Conservation (phyloP, 495 filamentous ascomycete genomes). For the Penicillium roqueforti region DNA sequence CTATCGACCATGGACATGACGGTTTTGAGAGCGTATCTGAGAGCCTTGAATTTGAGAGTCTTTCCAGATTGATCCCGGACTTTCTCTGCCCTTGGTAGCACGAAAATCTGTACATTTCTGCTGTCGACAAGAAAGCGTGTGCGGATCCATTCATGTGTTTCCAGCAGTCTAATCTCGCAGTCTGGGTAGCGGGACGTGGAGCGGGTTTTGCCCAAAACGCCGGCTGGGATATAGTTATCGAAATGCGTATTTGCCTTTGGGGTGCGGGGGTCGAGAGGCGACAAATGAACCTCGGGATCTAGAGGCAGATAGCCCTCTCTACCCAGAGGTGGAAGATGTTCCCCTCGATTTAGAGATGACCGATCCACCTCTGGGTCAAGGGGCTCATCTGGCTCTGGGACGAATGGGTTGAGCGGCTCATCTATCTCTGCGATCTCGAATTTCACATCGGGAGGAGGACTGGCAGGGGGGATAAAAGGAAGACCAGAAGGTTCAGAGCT, state of each 20-base stretch:
- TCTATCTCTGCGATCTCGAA: not conserved
- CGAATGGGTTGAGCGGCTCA: not conserved
- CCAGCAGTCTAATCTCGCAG: constrained; percentile 22
- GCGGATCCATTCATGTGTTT: constrained; percentile 34
- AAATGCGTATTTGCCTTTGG: not conserved
- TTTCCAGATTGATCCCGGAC: constrained; percentile 36
- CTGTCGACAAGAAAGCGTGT: constrained; percentile 15
- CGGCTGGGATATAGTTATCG: constrained; percentile 12
- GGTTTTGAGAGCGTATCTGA: constrained; percentile 43
- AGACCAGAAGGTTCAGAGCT: not conserved
- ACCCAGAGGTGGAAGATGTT: no score
- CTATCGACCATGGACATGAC: constrained; percentile 56
- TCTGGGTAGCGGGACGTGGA: constrained; percentile 8
- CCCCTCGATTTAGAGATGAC: no score
- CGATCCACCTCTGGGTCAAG: not conserved
- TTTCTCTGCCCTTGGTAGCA: constrained; percentile 64
- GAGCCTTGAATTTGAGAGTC: not conserved
- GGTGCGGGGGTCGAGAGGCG: not conserved
- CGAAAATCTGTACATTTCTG: constrained; percentile 51
- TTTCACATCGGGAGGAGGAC: not conserved
- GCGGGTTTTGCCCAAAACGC: constrained; percentile 8
- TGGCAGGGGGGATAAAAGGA: not conserved
- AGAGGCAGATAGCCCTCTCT: no score
- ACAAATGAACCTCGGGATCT: no score
- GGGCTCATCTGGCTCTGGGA: not conserved